A percentile compares a stretch with the other conserved stretches of the same genome.
These are phyloP conservation scores for Fusarium solani-melongenae DNA, from an alignment of 2,329 filamentous ascomycete species.

Conservation along the genomic window DNA sequence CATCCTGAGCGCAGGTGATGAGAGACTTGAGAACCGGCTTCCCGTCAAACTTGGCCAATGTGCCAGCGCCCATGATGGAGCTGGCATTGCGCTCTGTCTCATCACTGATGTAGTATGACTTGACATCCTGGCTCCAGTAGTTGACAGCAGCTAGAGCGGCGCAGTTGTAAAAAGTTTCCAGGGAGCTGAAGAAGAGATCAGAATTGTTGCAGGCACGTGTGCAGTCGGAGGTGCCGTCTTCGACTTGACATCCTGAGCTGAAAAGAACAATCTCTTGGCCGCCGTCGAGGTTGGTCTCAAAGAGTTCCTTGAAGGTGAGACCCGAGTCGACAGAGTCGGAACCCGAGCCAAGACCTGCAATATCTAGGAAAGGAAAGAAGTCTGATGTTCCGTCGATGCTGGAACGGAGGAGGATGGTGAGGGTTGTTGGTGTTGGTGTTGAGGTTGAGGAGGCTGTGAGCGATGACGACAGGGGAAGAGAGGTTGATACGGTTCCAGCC, in stretches of 20 bases:
- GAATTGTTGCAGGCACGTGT: constrained; percentile 47
- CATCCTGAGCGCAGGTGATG: constrained; percentile 49
- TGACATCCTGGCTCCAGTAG: constrained; percentile 47
- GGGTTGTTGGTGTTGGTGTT: constrained; percentile 29
- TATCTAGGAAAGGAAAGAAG: constrained; percentile 53
- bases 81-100: constrained; percentile 52
- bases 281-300: constrained; percentile 48
- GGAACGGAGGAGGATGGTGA: constrained; percentile 45
- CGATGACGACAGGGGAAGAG: constrained; percentile 5
- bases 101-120: constrained; percentile 44
- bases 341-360: constrained; percentile 44
- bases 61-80: constrained; percentile 48
- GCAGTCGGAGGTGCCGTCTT: constrained; percentile 45
- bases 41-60: constrained; percentile 47
- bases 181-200: constrained; percentile 46
- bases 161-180: constrained; percentile 55
- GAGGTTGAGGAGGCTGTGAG: constrained; percentile 22
- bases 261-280: constrained; percentile 48
- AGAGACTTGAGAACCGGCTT: constrained; percentile 47
- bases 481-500: constrained; percentile 21
- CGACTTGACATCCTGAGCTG: constrained; percentile 46
- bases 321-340: constrained; percentile 41
- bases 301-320: constrained; percentile 49
- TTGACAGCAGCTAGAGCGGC: constrained; percentile 49
- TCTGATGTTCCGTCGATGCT: constrained; percentile 48